These are phyloP conservation scores for Pogostemon cablin DNA, from an alignment of 257 asterid genomes.

Conservation along the genomic window DNA sequence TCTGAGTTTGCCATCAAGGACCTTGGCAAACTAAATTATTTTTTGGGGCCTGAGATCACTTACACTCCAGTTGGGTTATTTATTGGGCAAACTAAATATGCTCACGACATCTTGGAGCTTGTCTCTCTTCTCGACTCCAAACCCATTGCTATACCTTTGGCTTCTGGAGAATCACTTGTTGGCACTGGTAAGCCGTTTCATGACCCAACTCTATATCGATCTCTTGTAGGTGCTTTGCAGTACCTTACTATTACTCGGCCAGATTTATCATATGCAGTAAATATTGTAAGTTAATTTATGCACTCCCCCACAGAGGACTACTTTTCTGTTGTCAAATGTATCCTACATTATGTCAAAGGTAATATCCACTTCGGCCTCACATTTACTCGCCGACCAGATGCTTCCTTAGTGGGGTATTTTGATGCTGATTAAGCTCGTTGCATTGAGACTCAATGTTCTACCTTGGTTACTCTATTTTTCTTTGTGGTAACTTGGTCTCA, in stretches of 20 bases:
- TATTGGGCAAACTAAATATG: not conserved
- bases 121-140: not conserved
- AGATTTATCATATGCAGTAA: not conserved
- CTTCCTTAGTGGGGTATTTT: too few species aligned
- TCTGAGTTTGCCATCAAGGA: not conserved
- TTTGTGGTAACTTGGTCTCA: too few species aligned
- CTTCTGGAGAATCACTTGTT: not conserved
- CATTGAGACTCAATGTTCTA: too few species aligned
- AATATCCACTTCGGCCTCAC: too few species aligned
- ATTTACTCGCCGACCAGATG: too few species aligned
- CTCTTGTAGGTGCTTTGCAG: not conserved
- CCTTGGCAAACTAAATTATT: not conserved
- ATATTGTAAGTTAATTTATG: not conserved
- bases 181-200: not conserved
- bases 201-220: not conserved
- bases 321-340: not conserved
- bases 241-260: not conserved
- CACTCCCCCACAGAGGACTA: not conserved
- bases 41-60: not conserved
- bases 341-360: too few species aligned
- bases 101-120: not conserved
- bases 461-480: too few species aligned
- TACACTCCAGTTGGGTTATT: not conserved
- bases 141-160: not conserved
- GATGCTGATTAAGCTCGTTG: too few species aligned